These are phyloP conservation scores for Irpex sp. DNA, from an alignment of 1,284 basidiomycete genomes.

Conservation along the genomic window DNA sequence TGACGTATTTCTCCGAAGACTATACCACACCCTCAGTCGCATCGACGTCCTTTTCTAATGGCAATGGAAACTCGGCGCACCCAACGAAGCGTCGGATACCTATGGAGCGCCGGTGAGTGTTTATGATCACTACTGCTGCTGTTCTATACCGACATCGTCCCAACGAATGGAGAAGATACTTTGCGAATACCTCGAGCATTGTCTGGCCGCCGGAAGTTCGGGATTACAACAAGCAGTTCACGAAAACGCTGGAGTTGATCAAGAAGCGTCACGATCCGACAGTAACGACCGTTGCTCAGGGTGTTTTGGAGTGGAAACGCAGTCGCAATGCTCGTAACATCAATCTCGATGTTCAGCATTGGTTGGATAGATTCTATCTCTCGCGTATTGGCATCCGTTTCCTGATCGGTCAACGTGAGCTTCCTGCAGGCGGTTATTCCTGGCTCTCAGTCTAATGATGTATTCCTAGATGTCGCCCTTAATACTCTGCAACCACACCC, in stretches of 20 bases:
- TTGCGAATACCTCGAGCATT: slow-evolving; percentile 67
- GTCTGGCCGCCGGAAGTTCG: slow-evolving; percentile 91
- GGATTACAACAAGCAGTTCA: slow-evolving; percentile 93
- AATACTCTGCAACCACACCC: slow-evolving; percentile 87
- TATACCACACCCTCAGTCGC: slow-evolving; percentile 24
- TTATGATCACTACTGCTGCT: neutral
- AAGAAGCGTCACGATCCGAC: slow-evolving; percentile 97
- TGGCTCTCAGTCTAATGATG: slow-evolving; percentile 5
- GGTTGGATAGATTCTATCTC: slow-evolving; percentile 98
- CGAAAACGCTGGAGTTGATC: slow-evolving; percentile 84
- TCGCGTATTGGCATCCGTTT: slow-evolving; percentile 96
- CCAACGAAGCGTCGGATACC: slow-evolving; percentile 63
- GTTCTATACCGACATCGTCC: slow-evolving; percentile 1
- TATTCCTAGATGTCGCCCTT: slow-evolving; percentile 77
- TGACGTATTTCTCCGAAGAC: slow-evolving; percentile 36
- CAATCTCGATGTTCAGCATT: slow-evolving; percentile 89
- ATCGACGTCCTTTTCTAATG: slow-evolving; percentile 23
- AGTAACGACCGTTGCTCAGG: slow-evolving; percentile 95
- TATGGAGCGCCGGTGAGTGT: slow-evolving; percentile 61
- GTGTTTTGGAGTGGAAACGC: slow-evolving; percentile 79
- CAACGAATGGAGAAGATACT: slow-evolving; percentile 60
- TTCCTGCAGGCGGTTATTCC: slow-evolving; percentile 1
- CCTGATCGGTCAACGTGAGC: slow-evolving; percentile 87
- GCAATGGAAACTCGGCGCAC: slow-evolving; percentile 18
- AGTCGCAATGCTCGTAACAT: slow-evolving; percentile 58